Evolutionary conservation across 2,329 filamentous ascomycete species (phyloP).

Genomic region (Sporothrix curviconia): DNA sequence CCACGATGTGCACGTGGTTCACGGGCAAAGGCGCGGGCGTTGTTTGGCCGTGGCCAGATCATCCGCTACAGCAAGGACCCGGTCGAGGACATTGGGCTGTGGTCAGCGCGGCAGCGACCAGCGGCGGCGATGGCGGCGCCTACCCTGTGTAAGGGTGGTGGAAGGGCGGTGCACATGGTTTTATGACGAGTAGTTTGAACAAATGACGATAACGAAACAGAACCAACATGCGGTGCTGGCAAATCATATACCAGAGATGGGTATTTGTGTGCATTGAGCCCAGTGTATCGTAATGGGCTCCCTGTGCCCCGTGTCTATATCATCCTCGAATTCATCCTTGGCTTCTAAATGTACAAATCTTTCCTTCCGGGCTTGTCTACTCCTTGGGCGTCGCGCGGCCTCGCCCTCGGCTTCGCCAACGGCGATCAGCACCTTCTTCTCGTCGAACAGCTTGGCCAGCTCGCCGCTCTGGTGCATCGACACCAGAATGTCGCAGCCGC

Average conservation of each 20-base stretch:
- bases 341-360: not conserved
- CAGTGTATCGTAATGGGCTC: not conserved
- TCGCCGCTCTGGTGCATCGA: conserved; percentile 97
- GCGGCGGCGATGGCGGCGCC: conserved; percentile 71
- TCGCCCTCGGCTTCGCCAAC: conserved; percentile 39
- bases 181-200: too few species aligned
- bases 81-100: conserved; percentile 63
- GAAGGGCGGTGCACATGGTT: too few species aligned
- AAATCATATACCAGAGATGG: not conserved
- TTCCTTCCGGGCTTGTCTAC: not conserved
- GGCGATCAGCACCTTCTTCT: conserved; percentile 76
- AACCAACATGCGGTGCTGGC: too few species aligned
- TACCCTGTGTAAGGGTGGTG: conserved; percentile 40
- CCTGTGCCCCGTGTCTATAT: not conserved
- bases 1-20: conserved; percentile 64
- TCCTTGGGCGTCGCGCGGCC: conserved; percentile 28
- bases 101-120: conserved; percentile 85
- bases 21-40: conserved; percentile 55
- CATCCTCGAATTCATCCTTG: not conserved
- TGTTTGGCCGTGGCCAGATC: conserved; percentile 84
- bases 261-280: not conserved
- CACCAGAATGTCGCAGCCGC: conserved; percentile 95
- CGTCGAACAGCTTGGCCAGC: conserved; percentile 81
- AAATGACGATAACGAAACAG: too few species aligned
- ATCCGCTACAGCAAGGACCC: conserved; percentile 65